phyloP scores from a whole-genome alignment of 139 green algal species.

The Trebouxia sp. region DNA sequence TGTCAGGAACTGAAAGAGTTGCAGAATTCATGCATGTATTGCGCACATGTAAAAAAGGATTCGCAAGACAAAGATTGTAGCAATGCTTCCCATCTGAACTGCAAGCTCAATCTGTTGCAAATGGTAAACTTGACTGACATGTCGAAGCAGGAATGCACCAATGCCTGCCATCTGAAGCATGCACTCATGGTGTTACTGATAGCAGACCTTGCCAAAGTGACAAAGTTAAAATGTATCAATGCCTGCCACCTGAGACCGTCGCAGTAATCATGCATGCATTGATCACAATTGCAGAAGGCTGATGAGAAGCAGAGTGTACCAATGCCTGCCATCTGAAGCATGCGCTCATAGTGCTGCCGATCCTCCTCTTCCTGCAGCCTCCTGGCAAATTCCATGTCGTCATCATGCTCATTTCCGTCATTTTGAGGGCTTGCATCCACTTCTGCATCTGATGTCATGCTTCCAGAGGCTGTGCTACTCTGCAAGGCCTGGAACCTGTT shows the following conservation, averaged over 20 bases:
- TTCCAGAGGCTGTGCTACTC: slow-evolving; percentile 25
- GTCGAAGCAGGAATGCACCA: neutral
- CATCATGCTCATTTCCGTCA: slow-evolving; percentile 6
- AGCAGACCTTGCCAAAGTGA: neutral
- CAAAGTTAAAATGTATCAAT: neutral
- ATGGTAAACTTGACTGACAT: neutral
- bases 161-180: slow-evolving; percentile 13
- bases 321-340: slow-evolving; percentile 39
- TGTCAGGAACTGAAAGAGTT: neutral
- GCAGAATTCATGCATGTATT: neutral
- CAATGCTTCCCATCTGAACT: neutral
- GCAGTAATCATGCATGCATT: neutral
- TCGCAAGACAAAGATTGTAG: too few species aligned
- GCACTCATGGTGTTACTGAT: neutral
- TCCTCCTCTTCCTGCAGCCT: slow-evolving; percentile 50
- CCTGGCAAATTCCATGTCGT: slow-evolving; percentile 41
- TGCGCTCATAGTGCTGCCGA: slow-evolving; percentile 35
- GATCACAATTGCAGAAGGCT: neutral
- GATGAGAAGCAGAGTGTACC: too few species aligned
- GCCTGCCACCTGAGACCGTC: neutral
- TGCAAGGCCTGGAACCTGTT: slow-evolving; percentile 22
- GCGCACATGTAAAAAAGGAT: too few species aligned
- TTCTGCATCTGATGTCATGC: neutral
- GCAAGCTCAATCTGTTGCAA: neutral
- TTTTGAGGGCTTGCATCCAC: neutral